Evolutionary conservation across 1,284 basidiomycete genomes (phyloP).

Genomic region (Rhodotorula sp.): DNA sequence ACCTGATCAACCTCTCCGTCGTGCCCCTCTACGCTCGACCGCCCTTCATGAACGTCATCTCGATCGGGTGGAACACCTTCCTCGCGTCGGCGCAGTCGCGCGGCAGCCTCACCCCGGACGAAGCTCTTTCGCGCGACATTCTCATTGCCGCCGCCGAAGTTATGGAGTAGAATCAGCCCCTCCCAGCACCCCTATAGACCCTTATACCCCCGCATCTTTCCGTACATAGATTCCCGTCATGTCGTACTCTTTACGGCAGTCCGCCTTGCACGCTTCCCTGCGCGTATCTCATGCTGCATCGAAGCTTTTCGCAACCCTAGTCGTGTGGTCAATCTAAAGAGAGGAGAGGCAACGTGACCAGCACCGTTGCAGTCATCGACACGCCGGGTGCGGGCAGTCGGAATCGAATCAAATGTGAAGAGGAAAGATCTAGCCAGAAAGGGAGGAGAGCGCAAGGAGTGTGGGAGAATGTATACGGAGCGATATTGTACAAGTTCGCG

Average conservation of each 20-base stretch:
- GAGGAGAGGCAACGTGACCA: too few species aligned
- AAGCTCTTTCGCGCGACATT: neutral
- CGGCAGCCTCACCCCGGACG: neutral
- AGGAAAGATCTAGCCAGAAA: too few species aligned
- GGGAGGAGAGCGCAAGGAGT: too few species aligned
- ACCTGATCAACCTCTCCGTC: constrained; percentile 43
- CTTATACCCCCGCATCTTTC: neutral
- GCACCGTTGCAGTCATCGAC: too few species aligned
- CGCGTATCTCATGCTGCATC: too few species aligned
- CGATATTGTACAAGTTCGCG: neutral
- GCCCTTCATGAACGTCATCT: constrained; percentile 44
- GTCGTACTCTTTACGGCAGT: neutral
- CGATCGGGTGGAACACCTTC: constrained; percentile 21
- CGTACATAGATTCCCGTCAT: neutral
- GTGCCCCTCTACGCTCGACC: constrained; percentile 45
- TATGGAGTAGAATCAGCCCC: constrained; percentile 10
- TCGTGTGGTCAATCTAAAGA: too few species aligned
- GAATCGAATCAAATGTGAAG: too few species aligned
- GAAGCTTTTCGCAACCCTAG: too few species aligned
- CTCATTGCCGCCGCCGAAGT: constrained; percentile 21
- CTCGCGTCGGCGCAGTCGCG: constrained; percentile 6
- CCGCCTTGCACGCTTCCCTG: too few species aligned
- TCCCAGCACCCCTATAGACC: neutral
- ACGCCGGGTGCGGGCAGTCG: too few species aligned
- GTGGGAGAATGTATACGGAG: neutral